These are phyloP conservation scores for Lepidium campestre DNA, from an alignment of 441 rosid genomes.

Conservation along the genomic window DNA sequence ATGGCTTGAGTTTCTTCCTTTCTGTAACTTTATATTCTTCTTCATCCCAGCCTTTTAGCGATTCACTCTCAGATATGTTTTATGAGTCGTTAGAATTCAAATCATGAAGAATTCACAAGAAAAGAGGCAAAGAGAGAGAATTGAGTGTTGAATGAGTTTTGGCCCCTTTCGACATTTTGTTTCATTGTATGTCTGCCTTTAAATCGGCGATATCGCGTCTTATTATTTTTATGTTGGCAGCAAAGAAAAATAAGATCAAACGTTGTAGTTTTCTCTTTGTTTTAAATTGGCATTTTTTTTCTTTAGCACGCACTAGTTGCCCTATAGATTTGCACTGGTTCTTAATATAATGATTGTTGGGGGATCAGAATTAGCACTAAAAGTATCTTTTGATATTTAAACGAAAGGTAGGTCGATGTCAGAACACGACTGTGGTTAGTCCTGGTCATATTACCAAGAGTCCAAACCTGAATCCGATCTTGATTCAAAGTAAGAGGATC, in stretches of 20 bases:
- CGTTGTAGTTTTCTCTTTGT: conserved; percentile 1
- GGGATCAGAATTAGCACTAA: too few species aligned
- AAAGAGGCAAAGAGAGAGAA: neutral
- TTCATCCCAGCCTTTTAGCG: neutral
- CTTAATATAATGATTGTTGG: too few species aligned
- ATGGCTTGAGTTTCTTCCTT: conserved; percentile 39
- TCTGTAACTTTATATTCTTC: conserved; percentile 9
- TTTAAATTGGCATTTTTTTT: neutral
- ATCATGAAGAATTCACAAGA: conserved; percentile 7
- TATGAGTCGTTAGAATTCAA: conserved; percentile 13
- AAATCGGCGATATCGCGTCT: neutral
- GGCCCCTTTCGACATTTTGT: conserved; percentile 3
- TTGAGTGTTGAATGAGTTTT: conserved; percentile 8
- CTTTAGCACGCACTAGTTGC: neutral
- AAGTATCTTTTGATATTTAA: too few species aligned
- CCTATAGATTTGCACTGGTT: neutral
- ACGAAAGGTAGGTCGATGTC: too few species aligned
- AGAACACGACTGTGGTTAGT: too few species aligned
- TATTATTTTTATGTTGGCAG: neutral
- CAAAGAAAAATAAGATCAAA: conserved; percentile 7
- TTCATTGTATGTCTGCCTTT: neutral
- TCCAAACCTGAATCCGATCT: too few species aligned
- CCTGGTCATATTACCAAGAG: too few species aligned
- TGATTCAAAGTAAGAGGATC: too few species aligned
- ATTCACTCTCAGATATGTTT: neutral